A percentile compares a stretch with the other conserved stretches of the same genome.
Evolutionary conservation across 805 yeast genomes (phyloP).

Genomic region (Saccharomycopsis capsularis): DNA sequence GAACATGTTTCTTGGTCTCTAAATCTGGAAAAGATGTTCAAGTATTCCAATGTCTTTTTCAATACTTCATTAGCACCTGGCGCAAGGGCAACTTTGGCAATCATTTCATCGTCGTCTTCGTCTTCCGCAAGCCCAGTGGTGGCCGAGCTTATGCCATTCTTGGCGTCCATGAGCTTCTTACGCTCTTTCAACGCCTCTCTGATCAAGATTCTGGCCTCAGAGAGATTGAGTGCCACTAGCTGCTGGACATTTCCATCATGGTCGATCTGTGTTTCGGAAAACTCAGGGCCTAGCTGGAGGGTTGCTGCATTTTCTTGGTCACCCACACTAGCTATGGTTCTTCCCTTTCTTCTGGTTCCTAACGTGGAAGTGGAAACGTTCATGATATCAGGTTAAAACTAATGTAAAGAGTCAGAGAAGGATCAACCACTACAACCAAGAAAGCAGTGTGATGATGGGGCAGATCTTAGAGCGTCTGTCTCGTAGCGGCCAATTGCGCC

Average conservation of each 20-base stretch:
- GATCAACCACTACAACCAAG: too few relatives aligned
- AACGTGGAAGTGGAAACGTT: slow-evolving; percentile 85
- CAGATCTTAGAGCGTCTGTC: too few relatives aligned
- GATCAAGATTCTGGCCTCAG: slow-evolving; percentile 85
- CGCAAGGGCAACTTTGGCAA: slow-evolving; percentile 42
- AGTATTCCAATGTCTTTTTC: slow-evolving; percentile 84
- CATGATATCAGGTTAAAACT: slow-evolving; percentile 43
- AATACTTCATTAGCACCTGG: slow-evolving; percentile 82
- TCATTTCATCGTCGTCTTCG: slow-evolving; percentile 30
- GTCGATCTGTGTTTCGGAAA: slow-evolving; percentile 69
- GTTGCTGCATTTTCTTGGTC: slow-evolving; percentile 91
- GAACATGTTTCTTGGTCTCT: slow-evolving; percentile 87
- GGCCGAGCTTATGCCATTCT: slow-evolving; percentile 30
- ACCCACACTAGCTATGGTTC: slow-evolving; percentile 46
- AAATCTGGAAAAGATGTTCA: slow-evolving; percentile 81
- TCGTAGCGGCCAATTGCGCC: too few relatives aligned
- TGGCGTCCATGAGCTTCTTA: slow-evolving; percentile 44
- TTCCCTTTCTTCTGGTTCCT: slow-evolving; percentile 61
- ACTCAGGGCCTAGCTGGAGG: slow-evolving; percentile 88
- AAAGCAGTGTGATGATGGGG: too few relatives aligned
- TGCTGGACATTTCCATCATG: slow-evolving; percentile 74
- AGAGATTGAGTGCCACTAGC: slow-evolving; percentile 75
- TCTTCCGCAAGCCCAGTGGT: slow-evolving; percentile 25
- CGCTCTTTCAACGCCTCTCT: slow-evolving; percentile 84
- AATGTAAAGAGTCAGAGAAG: too few relatives aligned